Conservation (phyloP, 1,284 basidiomycete species). For the Takashimella koratensis region DNA sequence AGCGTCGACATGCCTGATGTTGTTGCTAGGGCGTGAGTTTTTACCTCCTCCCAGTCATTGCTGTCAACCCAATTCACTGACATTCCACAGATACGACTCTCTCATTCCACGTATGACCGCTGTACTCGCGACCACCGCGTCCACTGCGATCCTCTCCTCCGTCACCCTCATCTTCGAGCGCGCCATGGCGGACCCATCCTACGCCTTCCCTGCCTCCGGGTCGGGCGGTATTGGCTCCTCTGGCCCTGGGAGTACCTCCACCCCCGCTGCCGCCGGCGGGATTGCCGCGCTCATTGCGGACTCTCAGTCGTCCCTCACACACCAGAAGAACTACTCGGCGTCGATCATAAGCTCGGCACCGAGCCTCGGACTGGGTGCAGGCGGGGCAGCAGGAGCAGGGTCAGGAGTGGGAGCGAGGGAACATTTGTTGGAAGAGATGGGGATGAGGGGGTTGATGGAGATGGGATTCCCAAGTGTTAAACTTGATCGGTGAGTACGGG, state of each 20-base stretch:
- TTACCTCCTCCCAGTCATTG: neutral
- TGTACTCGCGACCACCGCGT: conserved; percentile 68
- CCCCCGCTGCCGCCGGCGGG: too few species aligned
- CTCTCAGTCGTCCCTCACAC: conserved; percentile 12
- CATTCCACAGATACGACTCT: conserved; percentile 62
- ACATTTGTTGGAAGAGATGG: conserved; percentile 41
- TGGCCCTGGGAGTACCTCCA: neutral
- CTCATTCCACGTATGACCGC: conserved; percentile 73
- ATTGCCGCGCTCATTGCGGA: conserved; percentile 4
- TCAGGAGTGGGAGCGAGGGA: conserved; percentile 24
- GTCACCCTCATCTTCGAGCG: conserved; percentile 65
- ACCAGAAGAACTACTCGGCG: conserved; percentile 21
- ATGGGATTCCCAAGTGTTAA: conserved; percentile 36
- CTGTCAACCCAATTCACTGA: conserved; percentile 3
- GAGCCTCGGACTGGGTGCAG: conserved; percentile 2
- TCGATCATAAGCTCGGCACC: conserved; percentile 13
- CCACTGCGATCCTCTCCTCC: conserved; percentile 64
- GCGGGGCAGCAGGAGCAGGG: conserved; percentile 1
- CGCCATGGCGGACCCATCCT: conserved; percentile 36
- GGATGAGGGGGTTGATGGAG: conserved; percentile 42
- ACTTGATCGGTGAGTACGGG: conserved; percentile 29
- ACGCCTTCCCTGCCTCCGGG: conserved; percentile 27
- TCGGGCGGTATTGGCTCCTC: conserved; percentile 1
- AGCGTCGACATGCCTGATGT: conserved; percentile 66
- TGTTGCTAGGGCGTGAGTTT: conserved; percentile 66